Base-by-base conservation (phyloP, 805 yeast species). In the Suhomyces kilbournensis region DNA sequence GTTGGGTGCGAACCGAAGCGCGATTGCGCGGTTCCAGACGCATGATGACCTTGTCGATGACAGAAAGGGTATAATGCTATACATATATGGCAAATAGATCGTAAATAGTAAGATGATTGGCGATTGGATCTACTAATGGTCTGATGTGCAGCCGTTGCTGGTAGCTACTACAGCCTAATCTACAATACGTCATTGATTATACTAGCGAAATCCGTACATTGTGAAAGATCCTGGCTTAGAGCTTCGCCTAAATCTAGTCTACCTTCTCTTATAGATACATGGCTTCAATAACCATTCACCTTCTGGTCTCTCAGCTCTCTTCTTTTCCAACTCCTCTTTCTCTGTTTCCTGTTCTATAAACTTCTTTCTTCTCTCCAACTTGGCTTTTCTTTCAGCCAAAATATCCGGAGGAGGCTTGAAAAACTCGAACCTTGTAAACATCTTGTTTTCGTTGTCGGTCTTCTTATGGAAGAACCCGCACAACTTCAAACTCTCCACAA, bases 381-480 rank as follows among this genome's bases (percentile, higher is more conserved):
- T 84, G 39, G 82, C 84, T 49, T 72, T 77, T 61, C 85, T 75
- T 61, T 84, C 88, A 48, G 81, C 80, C 49, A 88, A 65, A 52
- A 87, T 81, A 50, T 85, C 88, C 45, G 77, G 76, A 12, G 90
- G 78, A 1, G 97, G 96, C 72, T 90, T 91, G 75, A 88, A 89
- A 65, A 94, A 93, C 68, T 93, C 97, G 67, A 94, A 94, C 68
- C 96, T 78, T 14, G 96, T 87, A 67, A 94, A 94, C 97, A 93
- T 93, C 67, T 88, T 88, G 72, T 94, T 94, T 26, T 78, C 73
- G 60, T 87, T 86, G 69, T 93, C 97, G 0, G 97, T 92, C 49
- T 80, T 79, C 66, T 88, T 88, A 71, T 90, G 97, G 74, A 88
- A 87, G 59, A 94, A 89, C 0, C 98, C 99, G 56, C 82, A 68